Evolutionary conservation across 257 asterid species (phyloP).

Genomic region (Lavandula angustifolia): DNA sequence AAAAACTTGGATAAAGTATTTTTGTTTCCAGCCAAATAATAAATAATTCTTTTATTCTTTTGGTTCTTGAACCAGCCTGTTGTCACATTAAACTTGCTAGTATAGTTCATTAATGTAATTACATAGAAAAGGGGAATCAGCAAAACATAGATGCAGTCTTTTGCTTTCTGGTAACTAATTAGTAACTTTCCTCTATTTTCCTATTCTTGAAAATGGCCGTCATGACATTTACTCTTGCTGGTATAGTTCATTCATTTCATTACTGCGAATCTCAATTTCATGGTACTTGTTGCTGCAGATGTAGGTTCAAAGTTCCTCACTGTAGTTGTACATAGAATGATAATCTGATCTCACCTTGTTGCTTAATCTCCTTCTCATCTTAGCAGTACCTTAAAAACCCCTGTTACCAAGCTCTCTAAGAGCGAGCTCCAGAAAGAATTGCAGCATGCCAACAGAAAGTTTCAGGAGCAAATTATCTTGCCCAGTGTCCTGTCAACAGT

Average conservation of each 20-base stretch:
- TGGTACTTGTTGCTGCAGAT: conserved; percentile 29
- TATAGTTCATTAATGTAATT: no score
- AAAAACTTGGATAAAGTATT: no score
- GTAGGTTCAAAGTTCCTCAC: conserved; percentile 28
- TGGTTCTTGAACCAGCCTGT: no score
- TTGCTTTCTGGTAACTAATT: not conserved
- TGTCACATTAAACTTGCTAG: no score
- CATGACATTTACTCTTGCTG: conserved; percentile 16
- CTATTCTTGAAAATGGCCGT: not conserved
- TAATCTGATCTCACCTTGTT: conserved; percentile 31
- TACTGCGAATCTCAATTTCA: not conserved
- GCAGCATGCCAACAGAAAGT: conserved; percentile 69
- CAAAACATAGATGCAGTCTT: not conserved
- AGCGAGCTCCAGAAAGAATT: conserved; percentile 74
- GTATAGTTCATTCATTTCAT: not conserved
- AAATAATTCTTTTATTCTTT: no score
- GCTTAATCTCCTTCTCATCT: conserved; percentile 39
- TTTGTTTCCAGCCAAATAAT: no score
- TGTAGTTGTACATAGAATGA: conserved; percentile 25
- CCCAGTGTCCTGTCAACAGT: conserved; percentile 61
- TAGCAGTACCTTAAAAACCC: conserved; percentile 50
- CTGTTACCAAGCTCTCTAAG: conserved; percentile 75
- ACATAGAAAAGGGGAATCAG: no score
- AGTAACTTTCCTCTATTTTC: not conserved
- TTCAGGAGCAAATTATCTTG: conserved; percentile 66